Evolutionary conservation across 2,329 filamentous ascomycete genomes (phyloP).

Genomic region (Aureobasidium musti): DNA sequence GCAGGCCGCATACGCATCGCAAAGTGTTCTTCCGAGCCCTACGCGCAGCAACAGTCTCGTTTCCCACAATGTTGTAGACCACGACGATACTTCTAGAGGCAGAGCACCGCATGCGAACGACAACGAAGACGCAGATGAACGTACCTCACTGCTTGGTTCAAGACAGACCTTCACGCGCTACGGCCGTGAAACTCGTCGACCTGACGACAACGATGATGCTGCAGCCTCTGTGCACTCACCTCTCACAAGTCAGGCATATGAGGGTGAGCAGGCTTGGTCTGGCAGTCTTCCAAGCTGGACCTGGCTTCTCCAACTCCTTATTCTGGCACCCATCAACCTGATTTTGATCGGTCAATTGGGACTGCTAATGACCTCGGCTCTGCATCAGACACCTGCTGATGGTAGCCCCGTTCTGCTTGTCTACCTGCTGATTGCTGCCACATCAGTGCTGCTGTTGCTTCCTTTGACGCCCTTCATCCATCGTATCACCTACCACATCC

Average conservation of each 20-base stretch:
- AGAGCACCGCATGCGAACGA: constrained; percentile 42
- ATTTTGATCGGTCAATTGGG: constrained; percentile 76
- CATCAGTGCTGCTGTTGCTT: constrained; percentile 71
- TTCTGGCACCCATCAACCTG: constrained; percentile 75
- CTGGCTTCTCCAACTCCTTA: constrained; percentile 83
- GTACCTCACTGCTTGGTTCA: constrained; percentile 56
- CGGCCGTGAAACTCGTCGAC: constrained; percentile 30
- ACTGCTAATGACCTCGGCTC: constrained; percentile 68
- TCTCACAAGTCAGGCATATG: constrained; percentile 52
- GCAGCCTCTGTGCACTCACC: constrained; percentile 35
- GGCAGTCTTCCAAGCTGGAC: constrained; percentile 75
- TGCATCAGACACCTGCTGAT: constrained; percentile 81
- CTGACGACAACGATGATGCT: constrained; percentile 34
- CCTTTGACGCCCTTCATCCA: constrained; percentile 84
- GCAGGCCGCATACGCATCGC: constrained; percentile 48
- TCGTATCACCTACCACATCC: constrained; percentile 79
- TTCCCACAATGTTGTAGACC: constrained; percentile 9
- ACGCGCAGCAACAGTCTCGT: constrained; percentile 16
- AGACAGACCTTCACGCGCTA: constrained; percentile 33
- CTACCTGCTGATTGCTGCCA: constrained; percentile 67
- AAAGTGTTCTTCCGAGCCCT: constrained; percentile 9
- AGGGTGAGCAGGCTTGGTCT: constrained; percentile 84
- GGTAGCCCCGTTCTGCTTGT: constrained; percentile 71
- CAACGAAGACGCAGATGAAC: constrained; percentile 54
- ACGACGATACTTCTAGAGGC: constrained; percentile 28